Evolutionary conservation across 1,284 basidiomycete genomes (phyloP).

Genomic region (Sparassis latifolia): DNA sequence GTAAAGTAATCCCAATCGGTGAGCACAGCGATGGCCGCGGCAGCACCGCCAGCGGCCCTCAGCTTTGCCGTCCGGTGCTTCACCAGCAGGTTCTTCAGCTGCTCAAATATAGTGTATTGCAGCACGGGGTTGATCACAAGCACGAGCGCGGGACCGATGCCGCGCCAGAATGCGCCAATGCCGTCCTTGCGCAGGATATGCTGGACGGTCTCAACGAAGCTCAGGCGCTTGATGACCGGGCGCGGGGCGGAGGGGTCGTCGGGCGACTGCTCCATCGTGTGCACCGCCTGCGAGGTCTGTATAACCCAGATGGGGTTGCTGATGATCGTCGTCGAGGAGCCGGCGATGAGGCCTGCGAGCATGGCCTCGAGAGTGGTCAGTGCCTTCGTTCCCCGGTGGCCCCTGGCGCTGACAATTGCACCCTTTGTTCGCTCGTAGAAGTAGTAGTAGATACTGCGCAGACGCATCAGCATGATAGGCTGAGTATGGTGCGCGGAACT

Average conservation of each 20-base stretch:
- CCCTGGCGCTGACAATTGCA: slow-evolving; percentile 48
- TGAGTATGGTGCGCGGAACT: slow-evolving; percentile 8
- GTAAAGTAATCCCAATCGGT: slow-evolving; percentile 87
- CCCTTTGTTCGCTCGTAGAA: slow-evolving; percentile 72
- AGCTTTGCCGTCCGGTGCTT: slow-evolving; percentile 51
- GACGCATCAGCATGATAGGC: not conserved
- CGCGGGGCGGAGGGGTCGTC: slow-evolving; percentile 24
- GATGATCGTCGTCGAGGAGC: slow-evolving; percentile 85
- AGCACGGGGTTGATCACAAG: slow-evolving; percentile 95
- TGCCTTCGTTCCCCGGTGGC: slow-evolving; percentile 46
- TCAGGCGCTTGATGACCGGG: slow-evolving; percentile 43
- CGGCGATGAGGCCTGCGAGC: slow-evolving; percentile 78
- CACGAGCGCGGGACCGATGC: slow-evolving; percentile 91
- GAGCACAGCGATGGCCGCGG: slow-evolving; percentile 41
- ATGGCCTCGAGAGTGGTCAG: slow-evolving; percentile 87
- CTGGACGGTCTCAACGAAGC: slow-evolving; percentile 63
- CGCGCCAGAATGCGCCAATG: slow-evolving; percentile 82
- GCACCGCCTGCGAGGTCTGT: slow-evolving; percentile 88
- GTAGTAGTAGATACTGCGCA: slow-evolving; percentile 71
- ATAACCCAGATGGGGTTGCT: slow-evolving; percentile 96
- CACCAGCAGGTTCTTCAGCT: slow-evolving; percentile 77
- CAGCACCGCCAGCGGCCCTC: slow-evolving; percentile 36
- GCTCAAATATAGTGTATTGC: slow-evolving; percentile 83
- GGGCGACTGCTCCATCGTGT: slow-evolving; percentile 35
- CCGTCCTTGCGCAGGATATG: slow-evolving; percentile 80